phyloP scores from a whole-genome alignment of 2,329 filamentous ascomycete species.

The Ceratocystis huliohia region DNA sequence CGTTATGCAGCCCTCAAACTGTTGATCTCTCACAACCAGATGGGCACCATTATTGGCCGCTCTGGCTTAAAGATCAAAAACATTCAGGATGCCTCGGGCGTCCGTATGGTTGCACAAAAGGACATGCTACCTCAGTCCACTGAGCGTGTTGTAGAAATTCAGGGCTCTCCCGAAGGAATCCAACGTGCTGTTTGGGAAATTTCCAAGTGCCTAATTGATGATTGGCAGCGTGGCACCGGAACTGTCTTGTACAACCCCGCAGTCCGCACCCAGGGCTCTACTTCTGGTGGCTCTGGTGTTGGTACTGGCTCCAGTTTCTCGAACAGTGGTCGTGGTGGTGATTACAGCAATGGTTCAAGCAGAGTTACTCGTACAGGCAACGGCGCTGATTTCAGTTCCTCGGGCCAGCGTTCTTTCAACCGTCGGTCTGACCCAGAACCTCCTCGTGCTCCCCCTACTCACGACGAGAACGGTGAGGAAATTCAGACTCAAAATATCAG shows the following conservation, averaged over 20 bases:
- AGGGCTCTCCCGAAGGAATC: constrained; percentile 87
- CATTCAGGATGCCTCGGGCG: constrained; percentile 91
- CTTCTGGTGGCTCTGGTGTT: constrained; percentile 38
- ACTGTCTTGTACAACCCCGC: constrained; percentile 96
- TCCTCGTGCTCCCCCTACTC: constrained; percentile 69
- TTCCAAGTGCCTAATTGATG: constrained; percentile 93
- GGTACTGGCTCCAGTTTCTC: constrained; percentile 28
- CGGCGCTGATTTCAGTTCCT: constrained; percentile 92
- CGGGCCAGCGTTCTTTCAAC: constrained; percentile 53
- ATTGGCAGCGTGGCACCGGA: constrained; percentile 92
- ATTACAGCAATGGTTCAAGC: constrained; percentile 48
- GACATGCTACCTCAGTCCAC: constrained; percentile 99
- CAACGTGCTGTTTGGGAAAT: constrained; percentile 98
- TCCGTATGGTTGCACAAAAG: constrained; percentile 98
- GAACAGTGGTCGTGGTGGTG: constrained; percentile 34
- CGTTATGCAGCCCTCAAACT: constrained; percentile 71
- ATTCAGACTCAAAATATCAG: constrained; percentile 99
- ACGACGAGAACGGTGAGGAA: constrained; percentile 93
- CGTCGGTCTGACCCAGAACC: constrained; percentile 77
- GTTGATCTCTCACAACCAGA: constrained; percentile 98
- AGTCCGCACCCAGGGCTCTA: constrained; percentile 64
- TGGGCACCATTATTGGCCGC: constrained; percentile 97
- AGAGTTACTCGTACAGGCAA: constrained; percentile 93
- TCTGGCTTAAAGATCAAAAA: constrained; percentile 98
- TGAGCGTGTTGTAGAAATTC: constrained; percentile 92